Evolutionary conservation across 169 alveolate genomes (phyloP), one percentile per base, ranked within the genome.

Genomic region (Plasmodium sp.): DNA sequence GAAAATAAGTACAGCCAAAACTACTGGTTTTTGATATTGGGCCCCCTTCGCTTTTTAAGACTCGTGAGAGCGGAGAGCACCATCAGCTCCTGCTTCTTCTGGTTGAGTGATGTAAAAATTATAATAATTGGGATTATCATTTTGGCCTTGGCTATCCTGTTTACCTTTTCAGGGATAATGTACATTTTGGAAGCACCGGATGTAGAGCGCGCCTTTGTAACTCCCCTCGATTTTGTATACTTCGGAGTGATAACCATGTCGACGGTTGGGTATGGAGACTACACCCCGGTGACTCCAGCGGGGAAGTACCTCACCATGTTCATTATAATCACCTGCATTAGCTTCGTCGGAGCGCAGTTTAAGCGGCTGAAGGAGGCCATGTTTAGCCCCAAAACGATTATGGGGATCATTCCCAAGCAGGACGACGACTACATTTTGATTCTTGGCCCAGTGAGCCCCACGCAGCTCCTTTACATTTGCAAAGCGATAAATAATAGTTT

Each of bases 261-360:
- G 9, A 96, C 98, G 7, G 98, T 96, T 27, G 98, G 98, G 56
- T 96, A 96, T 77, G 98, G 98, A 7, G 98, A 96, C 80, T 96
- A 95, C 45, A 83, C 96, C 12, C 98, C 98, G 0, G 95, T 71
- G 2, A 96, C 98, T 16, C 43, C 84, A 2, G 80, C 92, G 45
- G 98, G 98, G 14, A 95, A 97, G 10, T 18, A 39, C 0, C 43
- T 96, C 58, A 94, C 97, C 6, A 95, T 96, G 93, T 73, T 95
- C 16, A 84, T 95, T 9, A 96, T 96, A 16, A 67, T 94, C 31
- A 92, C 95, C 12, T 96, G 97, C 81, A 93, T 96, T 18, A 94
- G 97, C 36, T 91, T 96, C 41, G 98, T 96, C 0, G 97, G 96
- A 2, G 96, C 96, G 14, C 98, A 96, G 62, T 95, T 95, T 83